phyloP scores from a whole-genome alignment of 139 green algal species.

The Micromonas pusilla region DNA sequence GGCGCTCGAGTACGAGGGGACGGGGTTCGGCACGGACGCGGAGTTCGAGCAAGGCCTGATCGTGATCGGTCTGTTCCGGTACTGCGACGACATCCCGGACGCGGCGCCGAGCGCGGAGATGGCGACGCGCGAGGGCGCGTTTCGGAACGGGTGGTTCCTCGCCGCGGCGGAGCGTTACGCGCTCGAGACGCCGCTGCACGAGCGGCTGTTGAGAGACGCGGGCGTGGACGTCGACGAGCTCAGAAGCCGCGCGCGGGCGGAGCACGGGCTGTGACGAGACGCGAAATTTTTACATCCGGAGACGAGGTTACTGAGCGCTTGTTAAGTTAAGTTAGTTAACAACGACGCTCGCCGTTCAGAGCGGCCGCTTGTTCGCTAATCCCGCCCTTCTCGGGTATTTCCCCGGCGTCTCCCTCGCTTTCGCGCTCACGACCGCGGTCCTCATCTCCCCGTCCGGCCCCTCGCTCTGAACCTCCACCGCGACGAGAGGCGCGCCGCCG shows the following conservation, averaged over 20 bases:
- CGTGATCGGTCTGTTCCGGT: too few species aligned
- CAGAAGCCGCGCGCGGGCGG: too few species aligned
- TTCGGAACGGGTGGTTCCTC: not conserved
- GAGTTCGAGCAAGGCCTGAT: too few species aligned
- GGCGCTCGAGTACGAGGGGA: too few species aligned
- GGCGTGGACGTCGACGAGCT: not conserved
- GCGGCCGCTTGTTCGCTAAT: constrained; percentile 55
- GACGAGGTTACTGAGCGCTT: too few species aligned
- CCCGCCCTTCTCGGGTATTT: constrained; percentile 61
- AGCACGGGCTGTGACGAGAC: too few species aligned
- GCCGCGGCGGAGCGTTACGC: not conserved
- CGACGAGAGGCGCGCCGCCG: constrained; percentile 42
- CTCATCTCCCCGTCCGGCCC: constrained; percentile 25
- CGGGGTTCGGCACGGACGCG: too few species aligned
- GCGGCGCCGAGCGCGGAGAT: not conserved
- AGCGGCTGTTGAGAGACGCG: not conserved
- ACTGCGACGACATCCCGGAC: not conserved
- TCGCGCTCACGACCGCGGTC: constrained; percentile 54
- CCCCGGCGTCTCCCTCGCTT: constrained; percentile 41
- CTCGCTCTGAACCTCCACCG: constrained; percentile 47
- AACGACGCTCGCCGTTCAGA: constrained; percentile 40
- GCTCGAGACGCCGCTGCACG: not conserved
- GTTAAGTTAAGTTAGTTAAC: too few species aligned
- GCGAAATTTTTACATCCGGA: too few species aligned
- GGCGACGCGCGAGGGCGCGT: not conserved